Evolutionary conservation across 1,139 yeast genomes (phyloP).

Genomic region (Chernovozyma aurita): DNA sequence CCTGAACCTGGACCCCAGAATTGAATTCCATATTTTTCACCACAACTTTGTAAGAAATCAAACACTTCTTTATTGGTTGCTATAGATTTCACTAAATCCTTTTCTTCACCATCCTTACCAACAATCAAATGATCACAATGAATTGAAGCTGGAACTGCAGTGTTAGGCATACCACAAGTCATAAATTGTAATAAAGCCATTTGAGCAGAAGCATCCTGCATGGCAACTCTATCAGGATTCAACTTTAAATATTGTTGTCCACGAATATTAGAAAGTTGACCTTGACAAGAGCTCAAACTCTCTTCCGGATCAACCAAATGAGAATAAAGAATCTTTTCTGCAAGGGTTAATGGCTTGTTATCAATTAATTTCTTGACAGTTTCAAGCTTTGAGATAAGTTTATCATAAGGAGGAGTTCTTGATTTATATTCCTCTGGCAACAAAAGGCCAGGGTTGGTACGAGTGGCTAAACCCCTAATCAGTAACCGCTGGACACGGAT

Average conservation of each 20-base stretch:
- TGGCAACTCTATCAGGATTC: conserved; percentile 96
- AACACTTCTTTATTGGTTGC: conserved; percentile 90
- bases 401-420: conserved; percentile 84
- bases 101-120: conserved; percentile 86
- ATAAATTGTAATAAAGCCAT: conserved; percentile 95
- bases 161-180: conserved; percentile 85
- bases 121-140: conserved; percentile 98
- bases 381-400: conserved; percentile 59
- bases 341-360: conserved; percentile 77
- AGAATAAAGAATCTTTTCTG: conserved; percentile 90
- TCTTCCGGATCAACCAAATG: conserved; percentile 88
- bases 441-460: conserved; percentile 19
- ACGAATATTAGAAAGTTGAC: conserved; percentile 56
- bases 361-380: conserved; percentile 61
- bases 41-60: conserved; percentile 86
- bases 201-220: conserved; percentile 99
- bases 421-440: conserved; percentile 60
- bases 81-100: conserved; percentile 70
- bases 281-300: conserved; percentile 46
- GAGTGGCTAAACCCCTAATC: conserved; percentile 30
- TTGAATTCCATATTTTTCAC: conserved; percentile 88
- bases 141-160: conserved; percentile 90
- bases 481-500: conserved; percentile 2
- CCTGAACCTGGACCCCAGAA: conserved; percentile 99
- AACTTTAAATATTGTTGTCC: conserved; percentile 85